Percentiles rank a stretch among this genome's conserved stretches.
Conservation (phyloP, 2,329 filamentous ascomycete genomes). For the Cercospora zeae-maydis region DNA sequence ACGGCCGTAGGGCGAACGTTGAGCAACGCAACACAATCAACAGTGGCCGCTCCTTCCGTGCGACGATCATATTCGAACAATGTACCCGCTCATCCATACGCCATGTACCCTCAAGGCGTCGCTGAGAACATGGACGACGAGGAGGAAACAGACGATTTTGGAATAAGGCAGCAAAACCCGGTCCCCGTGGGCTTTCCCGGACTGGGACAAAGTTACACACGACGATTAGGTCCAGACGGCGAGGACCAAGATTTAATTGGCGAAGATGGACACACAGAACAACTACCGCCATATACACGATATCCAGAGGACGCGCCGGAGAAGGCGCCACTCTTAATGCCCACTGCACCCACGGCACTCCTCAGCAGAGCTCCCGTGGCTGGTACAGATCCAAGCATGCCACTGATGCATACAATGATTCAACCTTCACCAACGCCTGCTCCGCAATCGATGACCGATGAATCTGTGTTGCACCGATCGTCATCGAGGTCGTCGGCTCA, state of each 20-base stretch:
- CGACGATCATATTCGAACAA: constrained; percentile 41
- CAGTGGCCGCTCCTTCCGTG: constrained; percentile 58
- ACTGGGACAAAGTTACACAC: constrained; percentile 60
- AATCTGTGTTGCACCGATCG: constrained; percentile 24
- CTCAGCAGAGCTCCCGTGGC: constrained; percentile 35
- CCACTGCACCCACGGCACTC: constrained; percentile 30
- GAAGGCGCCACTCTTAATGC: constrained; percentile 50
- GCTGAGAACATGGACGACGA: constrained; percentile 54
- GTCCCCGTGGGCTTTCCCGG: constrained; percentile 72
- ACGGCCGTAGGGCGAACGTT: constrained; percentile 56
- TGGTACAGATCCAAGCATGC: constrained; percentile 35
- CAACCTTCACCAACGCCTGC: constrained; percentile 31
- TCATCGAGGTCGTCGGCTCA: constrained; percentile 8
- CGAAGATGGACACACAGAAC: constrained; percentile 82
- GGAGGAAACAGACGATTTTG: constrained; percentile 30
- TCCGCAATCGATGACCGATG: constrained; percentile 37
- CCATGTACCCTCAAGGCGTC: constrained; percentile 79
- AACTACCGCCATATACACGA: constrained; percentile 84
- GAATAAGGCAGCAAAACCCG: constrained; percentile 37
- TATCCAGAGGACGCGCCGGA: constrained; percentile 68
- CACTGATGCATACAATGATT: constrained; percentile 35
- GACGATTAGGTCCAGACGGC: constrained; percentile 71
- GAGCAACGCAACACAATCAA: constrained; percentile 70
- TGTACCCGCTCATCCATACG: constrained; percentile 77
- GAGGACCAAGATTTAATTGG: constrained; percentile 88